Conservation (phyloP, 345 rosid species). For the Pistacia atlantica region DNA sequence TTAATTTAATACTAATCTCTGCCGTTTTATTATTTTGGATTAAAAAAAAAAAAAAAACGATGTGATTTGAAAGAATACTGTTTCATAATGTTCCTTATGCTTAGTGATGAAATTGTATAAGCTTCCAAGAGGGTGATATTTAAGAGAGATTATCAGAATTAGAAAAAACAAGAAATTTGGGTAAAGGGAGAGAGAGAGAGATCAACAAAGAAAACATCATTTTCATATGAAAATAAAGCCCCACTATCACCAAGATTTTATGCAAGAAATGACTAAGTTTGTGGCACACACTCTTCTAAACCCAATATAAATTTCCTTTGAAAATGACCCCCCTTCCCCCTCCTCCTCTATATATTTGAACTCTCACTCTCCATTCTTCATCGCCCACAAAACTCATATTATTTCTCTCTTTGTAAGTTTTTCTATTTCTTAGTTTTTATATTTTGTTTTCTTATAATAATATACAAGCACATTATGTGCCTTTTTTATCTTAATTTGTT, state of each 20-base stretch:
- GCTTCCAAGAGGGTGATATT: constrained; percentile 31
- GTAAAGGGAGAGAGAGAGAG: not conserved
- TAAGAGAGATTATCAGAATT: constrained; percentile 39
- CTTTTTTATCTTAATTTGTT: too few species aligned
- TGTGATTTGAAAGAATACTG: not conserved
- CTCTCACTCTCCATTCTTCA: constrained; percentile 10
- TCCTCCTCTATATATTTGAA: constrained; percentile 26
- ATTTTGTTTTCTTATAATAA: too few species aligned
- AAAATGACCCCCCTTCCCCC: constrained; percentile 17
- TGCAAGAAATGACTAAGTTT: constrained; percentile 27
- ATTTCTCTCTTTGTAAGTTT: not conserved
- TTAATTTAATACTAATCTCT: too few species aligned
- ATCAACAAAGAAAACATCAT: not conserved
- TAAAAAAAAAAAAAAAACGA: too few species aligned
- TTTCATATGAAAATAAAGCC: constrained; percentile 28
- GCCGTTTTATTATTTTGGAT: too few species aligned
- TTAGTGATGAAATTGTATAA: constrained; percentile 18
- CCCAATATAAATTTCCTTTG: constrained; percentile 6
- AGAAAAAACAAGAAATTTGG: not conserved
- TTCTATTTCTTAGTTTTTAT: not conserved
- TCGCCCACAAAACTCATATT: not conserved
- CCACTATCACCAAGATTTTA: constrained; percentile 27
- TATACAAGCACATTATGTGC: too few species aligned
- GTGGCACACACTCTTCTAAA: constrained; percentile 27
- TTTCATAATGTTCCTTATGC: constrained; percentile 16